Evolutionary conservation across 805 yeast genomes (phyloP).

Genomic region (Yamadazyma philogaea): DNA sequence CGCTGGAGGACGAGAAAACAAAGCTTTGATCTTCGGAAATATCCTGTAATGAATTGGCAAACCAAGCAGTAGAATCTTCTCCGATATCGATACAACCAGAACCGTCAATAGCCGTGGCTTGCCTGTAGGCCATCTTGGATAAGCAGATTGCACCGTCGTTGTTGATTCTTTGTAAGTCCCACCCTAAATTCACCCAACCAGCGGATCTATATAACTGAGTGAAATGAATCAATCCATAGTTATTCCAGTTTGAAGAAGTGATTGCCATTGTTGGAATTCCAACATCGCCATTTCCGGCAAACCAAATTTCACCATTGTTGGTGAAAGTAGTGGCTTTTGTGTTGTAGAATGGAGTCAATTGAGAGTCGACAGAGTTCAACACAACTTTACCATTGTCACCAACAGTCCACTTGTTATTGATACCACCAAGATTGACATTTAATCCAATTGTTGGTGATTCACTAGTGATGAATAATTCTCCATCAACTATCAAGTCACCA

Average conservation of each 20-base stretch:
- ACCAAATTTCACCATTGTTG: constrained; percentile 25
- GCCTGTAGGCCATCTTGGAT: constrained; percentile 19
- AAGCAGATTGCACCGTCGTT: constrained; percentile 27
- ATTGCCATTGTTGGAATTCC: constrained; percentile 18
- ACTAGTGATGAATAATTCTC: constrained; percentile 24
- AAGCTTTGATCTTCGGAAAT: constrained; percentile 17
- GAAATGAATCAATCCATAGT: constrained; percentile 22
- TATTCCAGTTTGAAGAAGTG: constrained; percentile 18
- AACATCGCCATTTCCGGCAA: constrained; percentile 23
- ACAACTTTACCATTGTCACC: constrained; percentile 21
- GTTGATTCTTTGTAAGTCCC: constrained; percentile 17
- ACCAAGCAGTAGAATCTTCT: constrained; percentile 16
- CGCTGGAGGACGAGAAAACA: constrained; percentile 15
- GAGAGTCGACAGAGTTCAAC: constrained; percentile 22
- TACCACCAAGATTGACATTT: constrained; percentile 17
- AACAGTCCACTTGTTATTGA: constrained; percentile 12
- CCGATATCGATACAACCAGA: constrained; percentile 24
- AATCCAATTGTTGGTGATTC: constrained; percentile 18
- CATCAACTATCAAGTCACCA: constrained; percentile 23
- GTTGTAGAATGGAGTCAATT: constrained; percentile 20
- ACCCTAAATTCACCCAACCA: constrained; percentile 19
- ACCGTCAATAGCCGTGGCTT: constrained; percentile 20
- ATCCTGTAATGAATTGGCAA: constrained; percentile 15
- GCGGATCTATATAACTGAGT: constrained; percentile 20
- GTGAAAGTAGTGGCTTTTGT: constrained; percentile 19